Evolutionary conservation across 345 rosid species (phyloP).

Genomic region (Syzygium aqueum): DNA sequence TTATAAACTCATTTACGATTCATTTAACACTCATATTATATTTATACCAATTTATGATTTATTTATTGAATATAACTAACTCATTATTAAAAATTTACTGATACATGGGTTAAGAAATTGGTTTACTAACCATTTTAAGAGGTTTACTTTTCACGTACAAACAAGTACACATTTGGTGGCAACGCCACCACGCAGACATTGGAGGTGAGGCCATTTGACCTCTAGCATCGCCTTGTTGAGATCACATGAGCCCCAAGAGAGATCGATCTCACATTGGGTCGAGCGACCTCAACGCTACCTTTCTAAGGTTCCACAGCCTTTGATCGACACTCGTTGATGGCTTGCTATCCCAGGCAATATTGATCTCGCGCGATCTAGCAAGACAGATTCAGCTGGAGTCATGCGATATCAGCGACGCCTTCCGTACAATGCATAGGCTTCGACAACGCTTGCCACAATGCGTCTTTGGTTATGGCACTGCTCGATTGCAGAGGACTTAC

Average conservation of each 20-base stretch:
- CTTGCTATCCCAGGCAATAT: neutral
- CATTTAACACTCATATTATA: no score
- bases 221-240: neutral
- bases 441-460: neutral
- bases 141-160: neutral
- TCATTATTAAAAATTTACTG: no score
- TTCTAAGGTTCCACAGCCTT: neutral
- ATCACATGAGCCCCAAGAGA: neutral
- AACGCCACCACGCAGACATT: neutral
- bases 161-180: neutral
- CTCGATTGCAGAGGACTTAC: neutral
- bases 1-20: no score
- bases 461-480: neutral
- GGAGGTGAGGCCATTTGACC: accelerated
- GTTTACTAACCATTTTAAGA: no score
- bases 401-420: no score
- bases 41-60: no score
- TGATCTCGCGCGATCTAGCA: neutral
- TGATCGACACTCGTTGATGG: accelerated
- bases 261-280: neutral
- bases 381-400: no score
- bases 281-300: neutral
- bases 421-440: neutral
- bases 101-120: no score
- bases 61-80: no score